Evolutionary conservation across 139 green algal genomes (phyloP).

Genomic region (Dunaliella primolecta): DNA sequence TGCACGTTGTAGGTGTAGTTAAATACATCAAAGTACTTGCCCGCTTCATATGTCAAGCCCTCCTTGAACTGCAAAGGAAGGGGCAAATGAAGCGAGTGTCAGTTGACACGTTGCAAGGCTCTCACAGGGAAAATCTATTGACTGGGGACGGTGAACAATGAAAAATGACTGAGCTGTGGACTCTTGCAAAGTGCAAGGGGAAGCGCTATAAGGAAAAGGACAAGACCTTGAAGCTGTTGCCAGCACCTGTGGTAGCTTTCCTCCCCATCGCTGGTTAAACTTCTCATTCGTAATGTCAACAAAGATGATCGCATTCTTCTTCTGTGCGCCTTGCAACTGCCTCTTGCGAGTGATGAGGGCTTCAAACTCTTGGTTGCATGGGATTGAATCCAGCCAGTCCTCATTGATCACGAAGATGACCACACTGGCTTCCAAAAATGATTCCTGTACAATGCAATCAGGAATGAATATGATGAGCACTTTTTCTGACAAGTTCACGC

Average conservation of each 20-base stretch:
- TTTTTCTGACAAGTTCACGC: no score
- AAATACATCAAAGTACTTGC: not conserved
- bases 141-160: no score
- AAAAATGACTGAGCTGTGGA: no score
- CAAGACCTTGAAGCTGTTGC: no score
- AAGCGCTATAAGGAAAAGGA: no score
- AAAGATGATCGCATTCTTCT: slow-evolving; percentile 8
- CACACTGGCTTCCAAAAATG: slow-evolving; percentile 15
- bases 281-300: slow-evolving; percentile 20
- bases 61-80: slow-evolving; percentile 8
- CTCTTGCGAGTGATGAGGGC: slow-evolving; percentile 4
- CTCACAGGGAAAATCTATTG: no score
- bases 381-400: slow-evolving; percentile 27
- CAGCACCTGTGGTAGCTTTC: not conserved
- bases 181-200: no score
- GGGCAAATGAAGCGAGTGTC: no score
- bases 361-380: slow-evolving; percentile 27
- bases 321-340: not conserved
- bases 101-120: no score
- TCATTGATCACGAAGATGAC: slow-evolving; percentile 28
- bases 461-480: no score
- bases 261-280: slow-evolving; percentile 12
- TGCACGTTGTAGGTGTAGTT: slow-evolving; percentile 8
- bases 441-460: no score
- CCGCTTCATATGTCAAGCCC: not conserved